A percentile compares a stretch with the other conserved stretches of the same genome.
Conservation (phyloP, 2,329 filamentous ascomycete genomes). For the Aspergillus tanneri region DNA sequence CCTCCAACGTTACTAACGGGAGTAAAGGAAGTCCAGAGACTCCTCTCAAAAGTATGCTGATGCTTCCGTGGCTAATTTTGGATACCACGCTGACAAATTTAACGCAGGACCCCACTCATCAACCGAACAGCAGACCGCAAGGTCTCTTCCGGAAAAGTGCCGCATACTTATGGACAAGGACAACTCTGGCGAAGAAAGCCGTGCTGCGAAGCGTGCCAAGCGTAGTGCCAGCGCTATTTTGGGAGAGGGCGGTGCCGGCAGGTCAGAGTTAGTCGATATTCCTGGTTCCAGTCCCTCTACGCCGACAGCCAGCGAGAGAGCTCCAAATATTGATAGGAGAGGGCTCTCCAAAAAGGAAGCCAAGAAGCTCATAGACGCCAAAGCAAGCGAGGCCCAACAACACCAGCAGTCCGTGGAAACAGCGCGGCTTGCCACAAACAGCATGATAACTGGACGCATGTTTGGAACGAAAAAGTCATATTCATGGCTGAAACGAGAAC, state of each 20-base stretch:
- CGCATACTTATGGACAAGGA: constrained; percentile 66
- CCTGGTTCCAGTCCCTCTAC: constrained; percentile 61
- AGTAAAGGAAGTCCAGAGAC: constrained; percentile 39
- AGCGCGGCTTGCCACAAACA: constrained; percentile 71
- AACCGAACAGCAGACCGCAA: constrained; percentile 44
- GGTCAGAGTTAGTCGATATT: constrained; percentile 58
- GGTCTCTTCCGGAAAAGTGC: constrained; percentile 52
- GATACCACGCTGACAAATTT: too few relatives aligned
- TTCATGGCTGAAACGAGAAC: constrained; percentile 46
- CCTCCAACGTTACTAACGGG: constrained; percentile 41
- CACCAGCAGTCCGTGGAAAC: constrained; percentile 83
- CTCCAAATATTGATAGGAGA: constrained; percentile 64
- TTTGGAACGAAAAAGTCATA: constrained; percentile 50
- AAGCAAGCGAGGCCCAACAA: constrained; percentile 72
- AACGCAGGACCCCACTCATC: constrained; percentile 37
- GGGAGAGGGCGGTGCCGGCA: constrained; percentile 50
- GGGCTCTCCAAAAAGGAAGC: constrained; percentile 83
- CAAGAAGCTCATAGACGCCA: constrained; percentile 70
- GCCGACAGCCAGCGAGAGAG: constrained; percentile 42
- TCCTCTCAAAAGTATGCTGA: constrained; percentile 41
- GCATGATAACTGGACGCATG: constrained; percentile 53
- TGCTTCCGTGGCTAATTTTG: constrained; percentile 17
- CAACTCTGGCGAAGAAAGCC: constrained; percentile 69
- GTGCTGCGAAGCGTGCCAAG: constrained; percentile 65
- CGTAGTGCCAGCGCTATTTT: constrained; percentile 57